A percentile compares a stretch with the other conserved stretches of the same genome.
These are phyloP conservation scores for Sporothrix humicola DNA, from an alignment of 2,329 filamentous ascomycete species.

Conservation along the genomic window DNA sequence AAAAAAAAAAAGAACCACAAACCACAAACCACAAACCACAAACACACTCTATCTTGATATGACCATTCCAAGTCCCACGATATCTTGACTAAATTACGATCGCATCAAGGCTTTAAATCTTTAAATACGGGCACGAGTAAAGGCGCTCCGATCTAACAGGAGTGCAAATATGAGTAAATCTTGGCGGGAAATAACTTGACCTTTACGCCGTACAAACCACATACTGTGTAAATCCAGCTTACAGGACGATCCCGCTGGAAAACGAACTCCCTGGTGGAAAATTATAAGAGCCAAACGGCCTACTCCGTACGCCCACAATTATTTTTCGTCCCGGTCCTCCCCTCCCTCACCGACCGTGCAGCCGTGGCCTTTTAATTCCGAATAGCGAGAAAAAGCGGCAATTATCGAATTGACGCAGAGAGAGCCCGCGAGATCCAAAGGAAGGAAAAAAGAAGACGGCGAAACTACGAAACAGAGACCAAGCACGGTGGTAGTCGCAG, in stretches of 20 bases:
- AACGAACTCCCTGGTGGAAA: conserved; percentile 18
- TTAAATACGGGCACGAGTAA: too few relatives aligned
- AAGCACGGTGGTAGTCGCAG: conserved; percentile 7
- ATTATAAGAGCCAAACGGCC: neutral
- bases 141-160: too few relatives aligned
- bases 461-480: conserved; percentile 7
- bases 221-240: neutral
- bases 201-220: neutral
- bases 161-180: neutral
- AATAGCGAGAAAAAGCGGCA: conserved; percentile 19
- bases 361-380: conserved; percentile 18
- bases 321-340: neutral
- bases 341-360: neutral
- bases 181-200: conserved; percentile 19
- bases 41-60: too few relatives aligned
- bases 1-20: too few relatives aligned
- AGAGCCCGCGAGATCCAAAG: neutral
- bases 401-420: conserved; percentile 15
- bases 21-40: too few relatives aligned
- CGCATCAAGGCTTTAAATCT: too few relatives aligned
- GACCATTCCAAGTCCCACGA: too few relatives aligned
- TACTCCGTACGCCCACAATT: neutral
- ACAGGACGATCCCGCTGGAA: neutral
- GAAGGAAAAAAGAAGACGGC: neutral
- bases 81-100: too few relatives aligned